Base-by-base conservation (phyloP, 768 basidiomycete species). In the Pleurotus djamor region DNA sequence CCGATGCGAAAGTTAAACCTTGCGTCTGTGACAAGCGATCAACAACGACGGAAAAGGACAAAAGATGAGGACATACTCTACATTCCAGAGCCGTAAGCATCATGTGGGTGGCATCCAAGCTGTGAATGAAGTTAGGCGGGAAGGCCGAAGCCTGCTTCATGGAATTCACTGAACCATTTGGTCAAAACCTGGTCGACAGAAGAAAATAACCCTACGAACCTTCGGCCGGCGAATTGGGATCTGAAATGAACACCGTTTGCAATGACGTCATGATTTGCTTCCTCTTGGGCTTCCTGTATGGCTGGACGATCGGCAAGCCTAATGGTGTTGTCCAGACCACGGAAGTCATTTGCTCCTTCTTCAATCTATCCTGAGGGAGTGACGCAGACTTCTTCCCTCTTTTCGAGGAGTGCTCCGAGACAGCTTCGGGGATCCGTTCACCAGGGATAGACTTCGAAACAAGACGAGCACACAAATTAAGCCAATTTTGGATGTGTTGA, bases 91-190 rank as follows among this genome's bases (percentile, higher is more conserved):
- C 95, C 2, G 96, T 97, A 65, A 98, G 75, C 85, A 98, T 89
- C 95, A 99, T 98, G 75, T 99, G 97, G 1, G 96, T 96, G 2
- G 97, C 97, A 71, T 99, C 97, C 33, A 99, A 80, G 68, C 91
- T 93, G 70, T 99, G 97, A 55, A 99, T 94, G 68, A 96, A 98
- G 76, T 99, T 99, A 50, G 97, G 97, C 4, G 97, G 96, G 86
- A 99, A 98, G 0, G 97, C 97, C 13, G 94, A 86, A 0, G 94
- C 92, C 71, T 99, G 96, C 72, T 97, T 97, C 59, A 78, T 62
- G 0, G 91, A 71, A 64, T 93, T 92, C 48, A 98, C 95, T 83
- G 59, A 41, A 7, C 47, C 41, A 61, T 44, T 12, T 43, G 21
- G 9, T 17, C 44, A 41, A 12, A 37, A 34, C 13, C 52, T 17